These are phyloP conservation scores for Leishmania gerbilli DNA, from an alignment of 208 protist genomes.

Conservation along the genomic window DNA sequence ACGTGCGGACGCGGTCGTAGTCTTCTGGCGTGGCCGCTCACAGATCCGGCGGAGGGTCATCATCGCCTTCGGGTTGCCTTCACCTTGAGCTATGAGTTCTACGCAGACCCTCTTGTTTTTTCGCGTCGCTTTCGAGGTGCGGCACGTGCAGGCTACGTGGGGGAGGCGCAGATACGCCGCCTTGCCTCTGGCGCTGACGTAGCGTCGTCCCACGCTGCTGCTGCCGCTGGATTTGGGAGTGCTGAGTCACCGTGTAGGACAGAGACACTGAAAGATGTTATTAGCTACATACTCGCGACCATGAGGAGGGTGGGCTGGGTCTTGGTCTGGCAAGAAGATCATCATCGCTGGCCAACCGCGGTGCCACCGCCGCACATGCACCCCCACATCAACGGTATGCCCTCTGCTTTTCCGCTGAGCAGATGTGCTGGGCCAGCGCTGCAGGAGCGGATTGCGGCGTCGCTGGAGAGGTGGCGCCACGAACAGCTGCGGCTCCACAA, in stretches of 20 bases:
- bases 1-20: neutral
- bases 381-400: neutral
- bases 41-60: conserved; percentile 12
- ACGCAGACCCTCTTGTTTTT: neutral
- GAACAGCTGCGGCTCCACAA: conserved; percentile 3
- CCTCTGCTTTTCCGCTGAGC: neutral
- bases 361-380: conserved; percentile 21
- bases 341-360: conserved; percentile 36
- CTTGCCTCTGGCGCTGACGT: neutral
- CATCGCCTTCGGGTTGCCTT: conserved; percentile 20
- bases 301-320: conserved; percentile 34
- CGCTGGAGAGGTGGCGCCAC: conserved; percentile 25
- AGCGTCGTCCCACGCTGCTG: neutral
- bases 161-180: neutral
- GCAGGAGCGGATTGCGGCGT: neutral
- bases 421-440: neutral
- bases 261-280: neutral
- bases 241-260: neutral
- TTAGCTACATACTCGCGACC: neutral
- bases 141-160: neutral
- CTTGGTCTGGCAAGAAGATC: conserved; percentile 48
- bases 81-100: conserved; percentile 24
- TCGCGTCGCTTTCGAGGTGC: too few species aligned
- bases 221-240: neutral
- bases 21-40: conserved; percentile 23